Base-by-base conservation (phyloP, 2,329 filamentous ascomycete species). In the Aspergillus sp. region DNA sequence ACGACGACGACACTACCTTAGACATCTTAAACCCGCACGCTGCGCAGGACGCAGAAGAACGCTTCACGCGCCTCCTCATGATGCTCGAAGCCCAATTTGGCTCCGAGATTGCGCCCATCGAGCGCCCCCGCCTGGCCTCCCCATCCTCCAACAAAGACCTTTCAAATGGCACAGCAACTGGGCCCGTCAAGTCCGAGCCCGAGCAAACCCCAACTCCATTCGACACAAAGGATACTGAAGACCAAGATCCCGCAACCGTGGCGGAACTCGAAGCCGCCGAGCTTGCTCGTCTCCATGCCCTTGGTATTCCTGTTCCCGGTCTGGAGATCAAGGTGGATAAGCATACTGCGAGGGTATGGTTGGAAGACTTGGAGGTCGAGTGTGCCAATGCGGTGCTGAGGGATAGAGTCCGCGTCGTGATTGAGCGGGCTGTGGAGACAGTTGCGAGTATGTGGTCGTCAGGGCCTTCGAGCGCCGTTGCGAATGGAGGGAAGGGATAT, bases 11-110 rank as follows among this genome's bases (percentile, higher is more conserved):
- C 43, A 68, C 76, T 44, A 67, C 72, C 37, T 72, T 81, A 40
- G 76, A 79, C 56, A 73, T 77, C 23, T 81, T 80, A 47, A 95
- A 96, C 70, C 89, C 88, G 0, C 91, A 96, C 73, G 84, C 88
- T 12, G 84, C 89, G 45, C 76, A 91, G 43, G 84, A 84, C 9
- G 82, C 92, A 0, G 82, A 88, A 45, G 91, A 96, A 66, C 89
- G 91, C 41, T 86, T 98, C 41, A 85, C 89, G 62, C 88, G 93
- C 35, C 86, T 99, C 19, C 89, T 96, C 77, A 90, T 96, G 86
- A 96, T 99, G 79, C 87, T 99, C 14, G 95, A 99, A 79, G 90
- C 93, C 3, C 95, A 99, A 73, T 99, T 99, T 70, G 95, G 95
- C 61, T 88, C 95, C 62, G 88, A 91, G 59, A 87, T 98, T 56